These are phyloP conservation scores for Trichoderma asperellum DNA, from an alignment of 2,329 filamentous ascomycete genomes.

Conservation along the genomic window DNA sequence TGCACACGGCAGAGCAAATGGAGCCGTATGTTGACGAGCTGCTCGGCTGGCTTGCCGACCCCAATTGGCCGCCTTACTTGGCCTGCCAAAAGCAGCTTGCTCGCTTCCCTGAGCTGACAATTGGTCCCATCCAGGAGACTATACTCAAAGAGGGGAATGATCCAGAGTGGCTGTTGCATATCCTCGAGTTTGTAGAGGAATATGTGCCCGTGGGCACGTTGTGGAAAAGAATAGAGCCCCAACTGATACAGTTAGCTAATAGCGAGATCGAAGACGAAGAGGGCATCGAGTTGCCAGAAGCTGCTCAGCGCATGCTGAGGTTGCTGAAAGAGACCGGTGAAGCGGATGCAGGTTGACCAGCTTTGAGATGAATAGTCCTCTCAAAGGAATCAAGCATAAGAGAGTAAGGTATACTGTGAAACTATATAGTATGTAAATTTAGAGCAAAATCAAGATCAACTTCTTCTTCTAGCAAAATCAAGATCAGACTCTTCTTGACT, in stretches of 20 bases:
- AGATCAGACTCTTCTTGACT: neutral
- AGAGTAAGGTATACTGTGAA: neutral
- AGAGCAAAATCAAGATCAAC: neutral
- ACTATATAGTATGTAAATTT: neutral
- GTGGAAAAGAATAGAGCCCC: conserved; percentile 17
- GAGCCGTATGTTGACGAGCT: conserved; percentile 4
- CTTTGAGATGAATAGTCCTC: neutral
- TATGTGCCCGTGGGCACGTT: conserved; percentile 9
- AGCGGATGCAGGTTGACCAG: neutral
- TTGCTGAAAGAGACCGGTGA: neutral
- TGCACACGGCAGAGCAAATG: conserved; percentile 18
- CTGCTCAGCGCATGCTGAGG: neutral
- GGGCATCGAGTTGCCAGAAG: neutral
- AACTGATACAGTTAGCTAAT: neutral
- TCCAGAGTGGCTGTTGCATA: conserved; percentile 14
- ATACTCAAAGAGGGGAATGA: conserved; percentile 8
- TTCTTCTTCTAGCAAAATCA: no score
- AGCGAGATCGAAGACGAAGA: neutral
- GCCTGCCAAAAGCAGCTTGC: conserved; percentile 20
- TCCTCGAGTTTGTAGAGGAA: conserved; percentile 16
- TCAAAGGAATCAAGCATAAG: neutral
- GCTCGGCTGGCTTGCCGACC: conserved; percentile 22
- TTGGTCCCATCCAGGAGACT: conserved; percentile 19
- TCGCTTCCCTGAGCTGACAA: conserved; percentile 22
- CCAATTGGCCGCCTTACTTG: conserved; percentile 20